Evolutionary conservation across 441 rosid species (phyloP).

Genomic region (Euphorbia schlechtendalii): DNA sequence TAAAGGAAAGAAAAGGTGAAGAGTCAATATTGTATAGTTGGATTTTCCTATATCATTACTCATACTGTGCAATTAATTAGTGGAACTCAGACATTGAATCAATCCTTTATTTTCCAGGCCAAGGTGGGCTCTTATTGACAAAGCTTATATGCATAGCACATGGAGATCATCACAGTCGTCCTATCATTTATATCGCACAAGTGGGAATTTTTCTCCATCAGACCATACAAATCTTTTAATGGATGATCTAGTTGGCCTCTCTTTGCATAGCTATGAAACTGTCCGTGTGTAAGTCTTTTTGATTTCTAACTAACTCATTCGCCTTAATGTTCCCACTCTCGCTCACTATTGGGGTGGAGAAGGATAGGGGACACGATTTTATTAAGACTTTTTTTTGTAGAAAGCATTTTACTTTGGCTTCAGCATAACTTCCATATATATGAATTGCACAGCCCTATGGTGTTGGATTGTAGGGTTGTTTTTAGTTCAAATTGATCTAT

Average conservation of each 20-base stretch:
- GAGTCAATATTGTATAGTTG: conserved; percentile 11
- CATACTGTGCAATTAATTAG: conserved; percentile 10
- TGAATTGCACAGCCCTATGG: conserved; percentile 1
- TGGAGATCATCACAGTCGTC: conserved; percentile 99
- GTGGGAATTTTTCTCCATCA: conserved; percentile 72
- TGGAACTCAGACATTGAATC: conserved; percentile 15
- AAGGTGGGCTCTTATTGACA: conserved; percentile 97
- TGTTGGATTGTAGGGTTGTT: background rate
- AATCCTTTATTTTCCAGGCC: conserved; percentile 55
- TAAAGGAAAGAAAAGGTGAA: conserved; percentile 89
- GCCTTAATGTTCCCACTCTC: background rate
- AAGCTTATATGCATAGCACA: conserved; percentile 92
- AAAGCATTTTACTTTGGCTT: conserved; percentile 6
- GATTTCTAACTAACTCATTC: background rate
- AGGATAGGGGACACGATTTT: background rate
- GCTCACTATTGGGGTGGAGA: background rate
- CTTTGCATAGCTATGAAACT: conserved; percentile 93
- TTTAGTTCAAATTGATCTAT: background rate
- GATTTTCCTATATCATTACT: conserved; percentile 15
- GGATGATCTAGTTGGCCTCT: conserved; percentile 85
- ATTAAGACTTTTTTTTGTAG: background rate
- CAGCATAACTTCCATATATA: background rate
- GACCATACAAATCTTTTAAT: conserved; percentile 60
- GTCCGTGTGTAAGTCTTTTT: conserved; percentile 79
- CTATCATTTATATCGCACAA: conserved; percentile 78